Conservation (phyloP, 1,284 basidiomycete genomes). For the Ustilago loliicola region DNA sequence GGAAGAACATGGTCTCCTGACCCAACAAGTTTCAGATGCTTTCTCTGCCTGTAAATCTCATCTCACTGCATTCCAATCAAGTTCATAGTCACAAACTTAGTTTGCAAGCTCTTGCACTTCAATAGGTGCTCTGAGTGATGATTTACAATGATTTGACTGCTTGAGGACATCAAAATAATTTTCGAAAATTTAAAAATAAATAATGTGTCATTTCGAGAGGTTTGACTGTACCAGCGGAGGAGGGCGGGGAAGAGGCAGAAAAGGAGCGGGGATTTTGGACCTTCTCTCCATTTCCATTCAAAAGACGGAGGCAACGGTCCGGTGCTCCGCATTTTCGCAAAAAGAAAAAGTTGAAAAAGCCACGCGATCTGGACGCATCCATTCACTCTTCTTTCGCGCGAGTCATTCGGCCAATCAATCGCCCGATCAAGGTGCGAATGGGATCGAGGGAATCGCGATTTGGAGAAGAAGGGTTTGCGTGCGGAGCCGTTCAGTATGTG, state of each 20-base stretch:
- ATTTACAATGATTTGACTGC: no score
- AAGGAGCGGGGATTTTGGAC: neutral
- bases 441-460: neutral
- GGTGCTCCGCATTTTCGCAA: constrained; percentile 1
- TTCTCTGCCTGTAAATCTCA: no score
- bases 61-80: no score
- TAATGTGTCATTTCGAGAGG: no score
- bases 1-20: no score
- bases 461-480: constrained; percentile 5
- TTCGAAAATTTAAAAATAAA: no score
- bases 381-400: neutral
- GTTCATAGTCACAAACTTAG: no score
- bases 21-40: no score
- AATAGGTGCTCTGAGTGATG: no score
- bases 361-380: neutral
- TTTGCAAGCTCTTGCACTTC: no score
- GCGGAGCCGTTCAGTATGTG: neutral
- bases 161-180: no score
- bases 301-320: neutral
- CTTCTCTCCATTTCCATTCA: neutral
- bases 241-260: neutral
- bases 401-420: neutral
- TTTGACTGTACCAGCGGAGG: no score
- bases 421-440: neutral
- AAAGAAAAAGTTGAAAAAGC: neutral